These are phyloP conservation scores for Candida cerambycidarum DNA, from an alignment of 805 yeast genomes.

Conservation along the genomic window DNA sequence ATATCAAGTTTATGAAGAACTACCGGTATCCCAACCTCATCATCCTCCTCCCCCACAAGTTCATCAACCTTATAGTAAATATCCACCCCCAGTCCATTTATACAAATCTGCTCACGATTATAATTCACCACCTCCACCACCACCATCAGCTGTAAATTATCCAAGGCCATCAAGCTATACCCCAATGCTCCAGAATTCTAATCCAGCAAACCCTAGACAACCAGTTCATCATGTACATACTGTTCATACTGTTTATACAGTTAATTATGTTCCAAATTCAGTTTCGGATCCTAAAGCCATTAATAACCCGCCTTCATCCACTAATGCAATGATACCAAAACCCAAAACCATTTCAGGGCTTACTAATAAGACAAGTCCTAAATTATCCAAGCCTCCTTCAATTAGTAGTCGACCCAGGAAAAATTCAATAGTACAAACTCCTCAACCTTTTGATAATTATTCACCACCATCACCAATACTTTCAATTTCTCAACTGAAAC, in stretches of 20 bases:
- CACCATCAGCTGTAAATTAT: not conserved
- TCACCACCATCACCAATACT: not conserved
- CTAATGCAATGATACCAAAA: not conserved
- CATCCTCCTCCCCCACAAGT: not conserved
- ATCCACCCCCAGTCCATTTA: not conserved
- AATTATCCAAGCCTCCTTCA: not conserved
- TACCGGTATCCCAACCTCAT: not conserved
- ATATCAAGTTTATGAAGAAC: not conserved
- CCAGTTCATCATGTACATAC: not conserved
- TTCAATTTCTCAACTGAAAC: not conserved
- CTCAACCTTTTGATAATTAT: not conserved
- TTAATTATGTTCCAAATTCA: not conserved
- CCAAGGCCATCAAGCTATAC: not conserved
- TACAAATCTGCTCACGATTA: not conserved
- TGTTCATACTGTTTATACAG: not conserved
- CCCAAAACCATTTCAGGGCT: too few species aligned
- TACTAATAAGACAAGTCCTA: too few species aligned
- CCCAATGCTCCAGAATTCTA: not conserved
- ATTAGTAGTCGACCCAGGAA: not conserved
- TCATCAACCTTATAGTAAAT: not conserved
- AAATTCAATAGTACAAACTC: constrained; percentile 1
- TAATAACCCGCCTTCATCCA: not conserved
- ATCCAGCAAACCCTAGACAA: not conserved
- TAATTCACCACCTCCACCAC: not conserved
- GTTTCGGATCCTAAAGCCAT: not conserved